phyloP scores from a whole-genome alignment of 257 asterid species.

The Ajuga chamaepitys region DNA sequence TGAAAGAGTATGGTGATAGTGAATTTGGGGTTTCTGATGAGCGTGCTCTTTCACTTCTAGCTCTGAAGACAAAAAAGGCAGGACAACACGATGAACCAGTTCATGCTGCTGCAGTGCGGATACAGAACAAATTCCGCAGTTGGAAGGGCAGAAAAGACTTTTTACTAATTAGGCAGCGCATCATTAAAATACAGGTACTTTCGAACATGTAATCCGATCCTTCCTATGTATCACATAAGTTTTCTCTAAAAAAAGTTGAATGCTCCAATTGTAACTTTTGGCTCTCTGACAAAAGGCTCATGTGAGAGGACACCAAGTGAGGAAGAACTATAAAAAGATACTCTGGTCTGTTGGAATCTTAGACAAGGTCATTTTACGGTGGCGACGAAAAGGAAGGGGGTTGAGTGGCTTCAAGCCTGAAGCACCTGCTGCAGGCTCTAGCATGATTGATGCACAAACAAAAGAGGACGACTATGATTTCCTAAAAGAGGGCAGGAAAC shows the following conservation, averaged over 20 bases:
- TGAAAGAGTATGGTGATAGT: conserved; percentile 39
- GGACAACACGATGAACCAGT: conserved; percentile 51
- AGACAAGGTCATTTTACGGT: conserved; percentile 76
- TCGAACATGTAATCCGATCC: background rate
- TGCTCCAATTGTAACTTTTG: conserved; percentile 21
- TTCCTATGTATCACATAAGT: background rate
- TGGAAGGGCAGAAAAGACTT: conserved; percentile 88
- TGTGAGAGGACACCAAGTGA: conserved; percentile 92
- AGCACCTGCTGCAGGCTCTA: conserved; percentile 37
- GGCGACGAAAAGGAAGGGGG: conserved; percentile 92
- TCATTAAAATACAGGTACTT: conserved; percentile 79
- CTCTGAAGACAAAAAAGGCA: conserved; percentile 48
- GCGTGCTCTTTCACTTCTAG: conserved; percentile 59
- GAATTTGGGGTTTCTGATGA: conserved; percentile 63
- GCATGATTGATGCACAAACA: conserved; percentile 29
- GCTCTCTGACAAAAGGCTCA: conserved; percentile 58
- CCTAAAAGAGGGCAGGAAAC: conserved; percentile 79
- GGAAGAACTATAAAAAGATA: conserved; percentile 75
- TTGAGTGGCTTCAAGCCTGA: conserved; percentile 70
- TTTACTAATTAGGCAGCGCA: conserved; percentile 57
- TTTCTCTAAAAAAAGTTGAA: background rate
- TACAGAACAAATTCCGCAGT: conserved; percentile 87
- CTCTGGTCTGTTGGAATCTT: conserved; percentile 89
- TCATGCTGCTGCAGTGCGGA: conserved; percentile 73
- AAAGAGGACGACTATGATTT: conserved; percentile 85